Evolutionary conservation across 176 grass and related monocot genomes (phyloP).

Genomic region (Eremochloa ophiuroides): DNA sequence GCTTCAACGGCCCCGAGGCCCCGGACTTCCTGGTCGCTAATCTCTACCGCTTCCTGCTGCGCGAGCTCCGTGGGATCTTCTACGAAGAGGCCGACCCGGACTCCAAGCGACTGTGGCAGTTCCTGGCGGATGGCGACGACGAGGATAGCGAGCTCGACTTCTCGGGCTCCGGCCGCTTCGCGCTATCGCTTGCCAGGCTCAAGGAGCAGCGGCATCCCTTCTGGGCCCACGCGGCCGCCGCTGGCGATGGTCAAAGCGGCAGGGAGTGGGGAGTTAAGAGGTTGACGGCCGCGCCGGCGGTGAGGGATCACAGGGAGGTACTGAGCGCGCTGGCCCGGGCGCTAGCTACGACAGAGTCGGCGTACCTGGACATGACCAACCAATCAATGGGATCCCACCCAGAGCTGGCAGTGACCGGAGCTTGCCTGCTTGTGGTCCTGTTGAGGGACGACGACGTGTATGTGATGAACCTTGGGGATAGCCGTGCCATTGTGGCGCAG

Average conservation of each 20-base stretch:
- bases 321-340: constrained; percentile 63
- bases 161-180: constrained; percentile 63
- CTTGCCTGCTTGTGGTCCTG: constrained; percentile 74
- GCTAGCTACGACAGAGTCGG: constrained; percentile 42
- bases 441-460: constrained; percentile 86
- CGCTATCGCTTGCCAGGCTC: constrained; percentile 65
- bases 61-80: constrained; percentile 75
- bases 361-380: constrained; percentile 75
- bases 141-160: constrained; percentile 70
- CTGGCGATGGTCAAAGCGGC: constrained; percentile 34
- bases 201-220: constrained; percentile 43
- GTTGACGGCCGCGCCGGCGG: constrained; percentile 27
- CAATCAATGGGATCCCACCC: constrained; percentile 70
- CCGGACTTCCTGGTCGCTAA: constrained; percentile 83
- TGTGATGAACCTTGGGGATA: constrained; percentile 98
- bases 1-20: constrained; percentile 90
- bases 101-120: constrained; percentile 67
- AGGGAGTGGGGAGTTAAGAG: constrained; percentile 34
- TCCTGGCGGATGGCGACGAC: constrained; percentile 54
- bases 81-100: constrained; percentile 37
- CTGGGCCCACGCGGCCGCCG: constrained; percentile 38
- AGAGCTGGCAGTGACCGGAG: constrained; percentile 79
- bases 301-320: constrained; percentile 59
- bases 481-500: constrained; percentile 71
- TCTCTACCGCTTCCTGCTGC: constrained; percentile 67